A percentile compares a stretch with the other conserved stretches of the same genome.
These are phyloP conservation scores for Lathyrus oleraceus DNA, from an alignment of 306 rosid species.

Conservation along the genomic window DNA sequence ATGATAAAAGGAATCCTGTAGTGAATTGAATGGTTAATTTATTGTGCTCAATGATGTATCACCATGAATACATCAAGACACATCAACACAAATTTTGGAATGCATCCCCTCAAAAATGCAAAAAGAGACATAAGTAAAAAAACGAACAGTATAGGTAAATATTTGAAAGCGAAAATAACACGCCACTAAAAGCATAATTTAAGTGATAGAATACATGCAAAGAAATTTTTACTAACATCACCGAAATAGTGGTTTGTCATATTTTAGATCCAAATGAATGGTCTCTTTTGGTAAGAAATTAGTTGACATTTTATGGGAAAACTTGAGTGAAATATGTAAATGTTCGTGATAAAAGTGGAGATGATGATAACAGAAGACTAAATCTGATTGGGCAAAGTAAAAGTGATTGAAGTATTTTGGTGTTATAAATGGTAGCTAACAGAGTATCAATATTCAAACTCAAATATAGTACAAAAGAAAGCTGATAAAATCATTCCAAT, in stretches of 20 bases:
- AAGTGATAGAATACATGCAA: conserved; percentile 15
- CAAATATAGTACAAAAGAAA: conserved; percentile 21
- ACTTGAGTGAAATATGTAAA: neutral
- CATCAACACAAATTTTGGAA: conserved; percentile 28
- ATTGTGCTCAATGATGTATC: neutral
- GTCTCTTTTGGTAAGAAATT: conserved; percentile 12
- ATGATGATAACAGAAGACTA: conserved; percentile 6
- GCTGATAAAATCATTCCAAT: conserved; percentile 12
- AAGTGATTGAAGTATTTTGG: neutral
- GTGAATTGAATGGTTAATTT: conserved; percentile 11
- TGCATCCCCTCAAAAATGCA: neutral
- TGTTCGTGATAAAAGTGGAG: neutral
- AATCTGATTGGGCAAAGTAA: conserved; percentile 17
- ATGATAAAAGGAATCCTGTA: conserved; percentile 96
- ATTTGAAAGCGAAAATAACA: neutral
- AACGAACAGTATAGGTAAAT: neutral
- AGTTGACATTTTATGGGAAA: neutral
- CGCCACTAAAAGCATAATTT: neutral
- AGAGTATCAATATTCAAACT: conserved; percentile 16
- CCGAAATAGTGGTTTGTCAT: neutral
- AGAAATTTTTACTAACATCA: neutral
- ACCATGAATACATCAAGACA: conserved; percentile 21
- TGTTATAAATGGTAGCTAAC: conserved; percentile 19
- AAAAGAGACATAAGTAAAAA: neutral
- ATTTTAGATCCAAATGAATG: conserved; percentile 8